Evolutionary conservation across 2,329 filamentous ascomycete genomes (phyloP).

Genomic region (Rugonectria rugulosa): DNA sequence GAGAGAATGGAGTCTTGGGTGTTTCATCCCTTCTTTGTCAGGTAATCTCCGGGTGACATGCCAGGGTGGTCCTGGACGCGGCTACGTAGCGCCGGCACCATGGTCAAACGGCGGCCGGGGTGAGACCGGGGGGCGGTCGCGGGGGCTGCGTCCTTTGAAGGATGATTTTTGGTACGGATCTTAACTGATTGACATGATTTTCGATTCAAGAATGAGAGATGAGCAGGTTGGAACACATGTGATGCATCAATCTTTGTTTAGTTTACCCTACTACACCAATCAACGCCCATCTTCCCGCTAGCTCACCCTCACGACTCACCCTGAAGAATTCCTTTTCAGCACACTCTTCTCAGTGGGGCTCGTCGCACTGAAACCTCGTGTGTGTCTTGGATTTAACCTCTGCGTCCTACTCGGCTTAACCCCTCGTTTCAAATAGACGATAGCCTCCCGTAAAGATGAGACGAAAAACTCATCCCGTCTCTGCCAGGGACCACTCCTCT

Average conservation of each 20-base stretch:
- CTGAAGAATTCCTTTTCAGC: not conserved
- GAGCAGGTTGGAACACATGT: too few relatives aligned
- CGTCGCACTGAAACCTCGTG: conserved; percentile 11
- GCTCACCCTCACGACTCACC: not conserved
- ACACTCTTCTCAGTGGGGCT: not conserved
- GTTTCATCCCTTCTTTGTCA: conserved; percentile 16
- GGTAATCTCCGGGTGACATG: conserved; percentile 3
- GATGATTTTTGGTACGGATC: not conserved
- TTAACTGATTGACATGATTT: too few relatives aligned
- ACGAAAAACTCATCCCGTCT: not conserved
- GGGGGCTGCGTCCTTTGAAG: not conserved
- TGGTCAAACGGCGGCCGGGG: not conserved
- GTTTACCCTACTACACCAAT: too few relatives aligned
- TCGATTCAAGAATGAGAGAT: not conserved
- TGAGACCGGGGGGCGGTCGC: not conserved
- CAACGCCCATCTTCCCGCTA: too few relatives aligned
- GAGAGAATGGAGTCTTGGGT: not conserved
- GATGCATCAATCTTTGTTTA: too few relatives aligned
- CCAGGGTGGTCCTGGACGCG: not conserved
- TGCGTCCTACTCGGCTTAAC: not conserved
- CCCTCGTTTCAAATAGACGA: conserved; percentile 14
- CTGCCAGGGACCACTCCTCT: not conserved
- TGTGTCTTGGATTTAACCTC: not conserved
- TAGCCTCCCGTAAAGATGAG: not conserved
- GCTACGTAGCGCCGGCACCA: not conserved